Evolutionary conservation across 2,329 filamentous ascomycete genomes (phyloP), one percentile per base, ranked within the genome.

Genomic region (Neonectria neomacrospora): DNA sequence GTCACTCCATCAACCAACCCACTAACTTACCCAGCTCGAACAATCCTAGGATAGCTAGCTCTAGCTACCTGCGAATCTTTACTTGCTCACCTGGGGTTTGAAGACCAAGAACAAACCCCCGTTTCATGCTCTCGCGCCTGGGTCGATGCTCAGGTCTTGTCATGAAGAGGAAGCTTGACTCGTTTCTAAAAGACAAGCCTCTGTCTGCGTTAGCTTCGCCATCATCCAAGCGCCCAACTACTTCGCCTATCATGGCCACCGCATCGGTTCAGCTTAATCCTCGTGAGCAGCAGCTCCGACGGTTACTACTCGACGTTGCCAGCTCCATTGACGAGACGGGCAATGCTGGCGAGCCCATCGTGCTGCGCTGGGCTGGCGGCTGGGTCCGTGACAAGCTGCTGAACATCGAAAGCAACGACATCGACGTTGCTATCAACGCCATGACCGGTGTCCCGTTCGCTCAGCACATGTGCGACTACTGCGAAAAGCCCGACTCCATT

Each of bases 371-470:
- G 86, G 93, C 93, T 0, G 93, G 93, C 62, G 93, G 93, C 26
- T 96, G 93, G 93, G 92, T 96, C 11, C 90, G 93, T 42, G 93
- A 96, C 81, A 94, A 93, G 79, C 85, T 96, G 2, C 85, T 96
- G 4, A 88, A 88, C 20, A 83, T 89, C 12, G 84, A 84, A 63
- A 93, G 90, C 73, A 85, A 94, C 74, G 93, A 96, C 75, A 94
- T 96, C 67, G 93, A 96, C 76, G 90, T 93, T 8, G 92, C 91
- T 56, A 93, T 96, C 81, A 94, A 94, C 80, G 86, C 85, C 68
- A 93, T 96, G 91, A 96, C 92, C 0, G 93, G 93, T 55, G 89
- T 89, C 71, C 82, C 88, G 12, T 96, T 96, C 74, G 90, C 89
- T n/a, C 77, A 86, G 53, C 84, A 86, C 70, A 84, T 96, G 77